Conservation (phyloP, 2,329 filamentous ascomycete species). For the Arthrinium puccinioides region DNA sequence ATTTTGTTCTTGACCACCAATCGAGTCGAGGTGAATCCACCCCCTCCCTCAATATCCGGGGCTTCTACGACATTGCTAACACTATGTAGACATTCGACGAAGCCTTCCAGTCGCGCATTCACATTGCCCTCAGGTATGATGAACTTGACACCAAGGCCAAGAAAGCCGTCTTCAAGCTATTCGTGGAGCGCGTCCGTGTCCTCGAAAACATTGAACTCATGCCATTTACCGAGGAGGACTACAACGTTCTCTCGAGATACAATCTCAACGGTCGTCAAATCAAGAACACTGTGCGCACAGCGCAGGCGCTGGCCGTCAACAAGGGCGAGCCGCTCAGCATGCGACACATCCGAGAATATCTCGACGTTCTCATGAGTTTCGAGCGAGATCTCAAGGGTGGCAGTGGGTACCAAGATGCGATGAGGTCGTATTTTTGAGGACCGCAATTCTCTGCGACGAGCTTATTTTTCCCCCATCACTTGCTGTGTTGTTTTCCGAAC, state of each 20-base stretch:
- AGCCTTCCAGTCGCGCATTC: slow-evolving; percentile 82
- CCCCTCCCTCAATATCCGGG: too few species aligned
- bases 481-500: too few species aligned
- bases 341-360: slow-evolving; percentile 71
- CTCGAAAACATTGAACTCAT: slow-evolving; percentile 45
- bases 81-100: slow-evolving; percentile 77
- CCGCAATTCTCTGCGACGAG: too few species aligned
- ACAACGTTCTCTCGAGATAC: slow-evolving; percentile 57
- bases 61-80: too few species aligned
- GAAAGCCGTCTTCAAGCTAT: slow-evolving; percentile 76
- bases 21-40: slow-evolving; percentile 57
- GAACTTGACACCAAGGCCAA: slow-evolving; percentile 66
- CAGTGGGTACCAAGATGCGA: slow-evolving; percentile 64
- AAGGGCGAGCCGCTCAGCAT: slow-evolving; percentile 66
- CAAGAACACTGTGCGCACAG: slow-evolving; percentile 80
- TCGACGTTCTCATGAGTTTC: slow-evolving; percentile 80
- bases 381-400: slow-evolving; percentile 78
- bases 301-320: slow-evolving; percentile 74
- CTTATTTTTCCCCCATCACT: too few species aligned
- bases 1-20: slow-evolving; percentile 89
- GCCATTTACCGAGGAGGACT: slow-evolving; percentile 60
- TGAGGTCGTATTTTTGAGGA: not conserved
- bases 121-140: slow-evolving; percentile 77
- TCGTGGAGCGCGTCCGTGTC: slow-evolving; percentile 69
- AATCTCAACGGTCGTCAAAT: slow-evolving; percentile 63